Percentiles rank a stretch among this genome's conserved stretches.
phyloP scores from a whole-genome alignment of 2,329 filamentous ascomycete species.

The Plenodomus tracheiphilus region DNA sequence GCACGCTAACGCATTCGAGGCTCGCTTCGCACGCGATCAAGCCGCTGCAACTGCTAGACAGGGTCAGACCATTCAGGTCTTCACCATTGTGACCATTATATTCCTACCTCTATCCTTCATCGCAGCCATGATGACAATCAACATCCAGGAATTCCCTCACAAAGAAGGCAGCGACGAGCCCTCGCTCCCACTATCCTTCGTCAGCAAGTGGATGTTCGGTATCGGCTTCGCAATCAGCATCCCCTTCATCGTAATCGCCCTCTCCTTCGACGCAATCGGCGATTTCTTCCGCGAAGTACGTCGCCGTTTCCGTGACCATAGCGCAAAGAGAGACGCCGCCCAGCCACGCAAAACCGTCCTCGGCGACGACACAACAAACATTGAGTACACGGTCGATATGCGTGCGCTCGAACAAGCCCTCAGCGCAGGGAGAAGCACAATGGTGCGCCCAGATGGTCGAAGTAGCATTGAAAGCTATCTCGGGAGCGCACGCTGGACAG shows the following conservation, averaged over 20 bases:
- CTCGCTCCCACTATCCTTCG: conserved; percentile 53
- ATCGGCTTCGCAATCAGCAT: conserved; percentile 59
- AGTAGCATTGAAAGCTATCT: conserved; percentile 37
- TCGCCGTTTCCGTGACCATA: conserved; percentile 19
- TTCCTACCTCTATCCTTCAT: conserved; percentile 62
- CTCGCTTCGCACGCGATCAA: conserved; percentile 63
- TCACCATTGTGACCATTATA: conserved; percentile 62
- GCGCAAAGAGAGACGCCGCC: neutral
- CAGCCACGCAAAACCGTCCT: neutral
- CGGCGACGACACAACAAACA: conserved; percentile 10
- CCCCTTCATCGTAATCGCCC: conserved; percentile 52
- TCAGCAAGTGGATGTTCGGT: conserved; percentile 60
- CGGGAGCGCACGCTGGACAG: conserved; percentile 14
- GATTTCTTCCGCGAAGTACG: conserved; percentile 36
- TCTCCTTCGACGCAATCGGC: conserved; percentile 49
- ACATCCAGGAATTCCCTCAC: conserved; percentile 54
- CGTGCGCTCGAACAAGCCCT: conserved; percentile 32
- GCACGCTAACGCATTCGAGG: conserved; percentile 69
- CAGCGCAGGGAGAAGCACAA: conserved; percentile 27
- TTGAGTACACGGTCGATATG: conserved; percentile 27
- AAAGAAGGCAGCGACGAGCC: conserved; percentile 28
- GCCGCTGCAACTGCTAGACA: conserved; percentile 63
- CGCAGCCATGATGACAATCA: conserved; percentile 59
- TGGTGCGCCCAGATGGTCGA: conserved; percentile 21
- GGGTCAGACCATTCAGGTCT: conserved; percentile 61